Evolutionary conservation across 768 basidiomycete species (phyloP).

Genomic region (Suillus plorans): DNA sequence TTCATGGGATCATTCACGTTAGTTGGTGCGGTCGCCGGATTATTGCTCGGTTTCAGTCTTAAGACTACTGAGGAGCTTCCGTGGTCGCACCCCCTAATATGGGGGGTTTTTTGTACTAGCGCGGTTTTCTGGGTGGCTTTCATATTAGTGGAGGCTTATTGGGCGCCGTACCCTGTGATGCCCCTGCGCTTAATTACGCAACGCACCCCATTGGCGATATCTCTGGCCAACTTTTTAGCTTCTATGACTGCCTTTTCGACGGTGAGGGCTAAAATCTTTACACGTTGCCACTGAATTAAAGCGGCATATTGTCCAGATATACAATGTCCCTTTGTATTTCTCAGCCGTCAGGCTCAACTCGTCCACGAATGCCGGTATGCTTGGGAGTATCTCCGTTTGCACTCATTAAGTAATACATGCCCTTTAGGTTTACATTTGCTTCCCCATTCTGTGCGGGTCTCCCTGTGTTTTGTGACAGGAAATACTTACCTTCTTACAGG

Average conservation of each 20-base stretch:
- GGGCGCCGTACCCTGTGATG: constrained; percentile 86
- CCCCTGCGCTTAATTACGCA: constrained; percentile 76
- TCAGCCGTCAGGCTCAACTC: constrained; percentile 72
- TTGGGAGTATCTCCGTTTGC: background rate
- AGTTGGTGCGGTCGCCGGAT: constrained; percentile 63
- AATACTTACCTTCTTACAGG: constrained; percentile 39
- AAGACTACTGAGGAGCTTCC: constrained; percentile 76
- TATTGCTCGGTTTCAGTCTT: constrained; percentile 75
- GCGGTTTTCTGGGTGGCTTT: constrained; percentile 57
- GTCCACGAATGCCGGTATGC: constrained; percentile 69
- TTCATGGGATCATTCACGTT: constrained; percentile 82
- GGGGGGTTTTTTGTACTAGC: constrained; percentile 61
- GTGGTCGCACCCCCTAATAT: constrained; percentile 75
- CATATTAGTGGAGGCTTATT: constrained; percentile 74
- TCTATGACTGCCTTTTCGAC: constrained; percentile 81
- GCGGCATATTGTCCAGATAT: constrained; percentile 48
- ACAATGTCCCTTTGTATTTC: constrained; percentile 90
- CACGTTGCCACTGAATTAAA: constrained; percentile 6
- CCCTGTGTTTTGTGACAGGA: constrained; percentile 10
- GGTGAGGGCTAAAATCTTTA: constrained; percentile 38
- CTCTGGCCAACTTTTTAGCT: constrained; percentile 73
- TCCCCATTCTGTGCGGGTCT: constrained; percentile 75
- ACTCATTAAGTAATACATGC: constrained; percentile 13
- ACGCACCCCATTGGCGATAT: constrained; percentile 80
- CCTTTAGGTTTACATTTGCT: constrained; percentile 75